Percentiles rank a stretch among this genome's conserved stretches.
phyloP scores from a whole-genome alignment of 176 grass and related monocot genomes.

The Coix lacrymajobi region DNA sequence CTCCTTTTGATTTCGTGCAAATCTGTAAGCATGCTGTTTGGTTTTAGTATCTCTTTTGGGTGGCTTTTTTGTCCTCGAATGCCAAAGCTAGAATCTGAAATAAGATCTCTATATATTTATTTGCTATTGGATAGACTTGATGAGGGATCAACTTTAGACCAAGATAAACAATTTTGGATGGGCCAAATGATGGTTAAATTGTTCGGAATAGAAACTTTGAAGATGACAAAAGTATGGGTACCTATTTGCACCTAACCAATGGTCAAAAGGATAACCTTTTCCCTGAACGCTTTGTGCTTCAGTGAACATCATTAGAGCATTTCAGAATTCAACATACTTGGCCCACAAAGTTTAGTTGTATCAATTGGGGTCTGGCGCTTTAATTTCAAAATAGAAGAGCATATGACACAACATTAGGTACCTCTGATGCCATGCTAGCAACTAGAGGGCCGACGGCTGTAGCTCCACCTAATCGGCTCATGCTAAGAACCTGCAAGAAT shows the following conservation, averaged over 20 bases:
- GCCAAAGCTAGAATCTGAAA: neutral
- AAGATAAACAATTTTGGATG: constrained; percentile 21
- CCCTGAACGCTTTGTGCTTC: neutral
- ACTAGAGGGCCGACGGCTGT: constrained; percentile 63
- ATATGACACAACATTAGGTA: constrained; percentile 35
- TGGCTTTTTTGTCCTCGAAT: constrained; percentile 14
- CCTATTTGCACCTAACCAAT: constrained; percentile 27
- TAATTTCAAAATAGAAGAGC: constrained; percentile 10
- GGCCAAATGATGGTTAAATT: constrained; percentile 20
- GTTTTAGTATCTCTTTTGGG: constrained; percentile 11
- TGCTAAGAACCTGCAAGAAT: constrained; percentile 73
- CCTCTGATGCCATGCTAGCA: constrained; percentile 70
- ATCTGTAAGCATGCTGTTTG: constrained; percentile 19
- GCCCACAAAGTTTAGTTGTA: constrained; percentile 6
- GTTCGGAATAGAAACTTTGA: constrained; percentile 26
- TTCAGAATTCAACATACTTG: constrained; percentile 19
- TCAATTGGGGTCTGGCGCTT: neutral
- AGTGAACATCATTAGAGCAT: constrained; percentile 14
- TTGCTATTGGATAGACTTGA: constrained; percentile 3
- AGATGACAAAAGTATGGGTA: constrained; percentile 27
- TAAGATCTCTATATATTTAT: neutral
- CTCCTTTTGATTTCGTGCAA: constrained; percentile 20
- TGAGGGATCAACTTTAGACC: constrained; percentile 25
- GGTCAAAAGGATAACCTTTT: constrained; percentile 30
- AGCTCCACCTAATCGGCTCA: constrained; percentile 89